Percentiles rank a stretch among this genome's conserved stretches.
Conservation (phyloP, 1,284 basidiomycete genomes). For the Apiotrichum siamense region DNA sequence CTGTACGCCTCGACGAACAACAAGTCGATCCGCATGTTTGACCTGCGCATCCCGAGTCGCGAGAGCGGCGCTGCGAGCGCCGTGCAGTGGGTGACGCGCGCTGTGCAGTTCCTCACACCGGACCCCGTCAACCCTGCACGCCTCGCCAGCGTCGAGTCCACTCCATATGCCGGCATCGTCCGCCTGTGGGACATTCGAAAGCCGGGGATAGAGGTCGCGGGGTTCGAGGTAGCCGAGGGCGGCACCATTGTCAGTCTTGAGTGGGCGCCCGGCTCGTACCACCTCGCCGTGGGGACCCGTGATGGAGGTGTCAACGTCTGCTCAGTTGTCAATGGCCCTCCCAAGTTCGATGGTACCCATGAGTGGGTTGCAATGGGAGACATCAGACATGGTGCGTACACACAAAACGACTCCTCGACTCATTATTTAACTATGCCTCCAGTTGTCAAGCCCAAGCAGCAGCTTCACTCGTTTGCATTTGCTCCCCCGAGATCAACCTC, state of each 20-base stretch:
- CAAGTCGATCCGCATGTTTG: constrained; percentile 37
- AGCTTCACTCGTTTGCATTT: constrained; percentile 38
- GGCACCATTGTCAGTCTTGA: constrained; percentile 22
- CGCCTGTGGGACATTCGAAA: constrained; percentile 42
- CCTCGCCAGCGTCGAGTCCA: constrained; percentile 39
- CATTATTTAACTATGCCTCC: not conserved
- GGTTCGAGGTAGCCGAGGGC: constrained; percentile 27
- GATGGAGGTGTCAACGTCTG: constrained; percentile 42
- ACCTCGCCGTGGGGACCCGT: constrained; percentile 37
- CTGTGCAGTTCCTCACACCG: constrained; percentile 33
- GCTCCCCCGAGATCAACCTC: constrained; percentile 12
- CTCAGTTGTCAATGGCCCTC: constrained; percentile 31
- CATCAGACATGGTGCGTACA: constrained; percentile 30
- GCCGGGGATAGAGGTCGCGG: constrained; percentile 28
- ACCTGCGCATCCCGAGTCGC: constrained; percentile 30
- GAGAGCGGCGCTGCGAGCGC: constrained; percentile 1
- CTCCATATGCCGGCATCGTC: constrained; percentile 26
- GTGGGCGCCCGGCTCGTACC: constrained; percentile 23
- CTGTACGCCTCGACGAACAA: constrained; percentile 36
- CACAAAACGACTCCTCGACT: not conserved
- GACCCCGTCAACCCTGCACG: constrained; percentile 22
- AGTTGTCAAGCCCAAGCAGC: constrained; percentile 38
- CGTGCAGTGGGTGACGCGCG: constrained; percentile 32
- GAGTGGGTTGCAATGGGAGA: constrained; percentile 36
- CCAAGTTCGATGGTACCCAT: constrained; percentile 14